These are phyloP conservation scores for Pneumocystis canis DNA, from an alignment of 1,139 yeast genomes.

Conservation along the genomic window DNA sequence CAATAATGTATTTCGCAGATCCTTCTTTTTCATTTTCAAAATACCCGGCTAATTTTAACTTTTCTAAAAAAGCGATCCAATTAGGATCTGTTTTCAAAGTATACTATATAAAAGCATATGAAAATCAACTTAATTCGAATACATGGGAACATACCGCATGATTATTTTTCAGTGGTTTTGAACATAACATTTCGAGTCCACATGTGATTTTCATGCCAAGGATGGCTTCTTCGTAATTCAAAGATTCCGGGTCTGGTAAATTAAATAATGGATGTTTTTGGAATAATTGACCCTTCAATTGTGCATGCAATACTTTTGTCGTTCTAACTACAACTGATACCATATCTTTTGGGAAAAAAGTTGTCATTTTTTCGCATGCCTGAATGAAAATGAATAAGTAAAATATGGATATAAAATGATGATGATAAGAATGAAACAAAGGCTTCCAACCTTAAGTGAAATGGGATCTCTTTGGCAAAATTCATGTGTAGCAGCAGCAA, in stretches of 20 bases:
- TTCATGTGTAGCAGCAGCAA: slow-evolving; percentile 17
- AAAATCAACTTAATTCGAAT: slow-evolving; percentile 13
- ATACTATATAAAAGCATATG: slow-evolving; percentile 11
- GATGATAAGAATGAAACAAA: neutral
- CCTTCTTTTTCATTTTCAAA: neutral
- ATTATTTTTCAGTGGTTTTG: slow-evolving; percentile 9
- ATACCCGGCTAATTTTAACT: neutral
- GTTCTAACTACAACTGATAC: slow-evolving; percentile 19
- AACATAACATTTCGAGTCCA: slow-evolving; percentile 19
- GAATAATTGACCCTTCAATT: slow-evolving; percentile 14
- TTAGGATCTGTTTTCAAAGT: slow-evolving; percentile 12
- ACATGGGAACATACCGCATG: slow-evolving; percentile 16
- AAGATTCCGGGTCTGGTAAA: slow-evolving; percentile 4
- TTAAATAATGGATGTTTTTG: slow-evolving; percentile 13
- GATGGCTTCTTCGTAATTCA: slow-evolving; percentile 10
- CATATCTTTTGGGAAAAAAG: slow-evolving; percentile 15
- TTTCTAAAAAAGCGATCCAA: neutral
- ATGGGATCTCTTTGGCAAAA: slow-evolving; percentile 16
- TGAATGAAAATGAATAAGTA: neutral
- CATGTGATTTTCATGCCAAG: slow-evolving; percentile 20
- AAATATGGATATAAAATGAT: neutral
- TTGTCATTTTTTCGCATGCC: slow-evolving; percentile 10
- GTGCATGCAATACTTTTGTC: slow-evolving; percentile 19
- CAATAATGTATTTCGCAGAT: neutral
- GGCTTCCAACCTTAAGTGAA: slow-evolving; percentile 4